Base-by-base conservation (phyloP, 2,329 filamentous ascomycete genomes). In the Xylaria digitata region DNA sequence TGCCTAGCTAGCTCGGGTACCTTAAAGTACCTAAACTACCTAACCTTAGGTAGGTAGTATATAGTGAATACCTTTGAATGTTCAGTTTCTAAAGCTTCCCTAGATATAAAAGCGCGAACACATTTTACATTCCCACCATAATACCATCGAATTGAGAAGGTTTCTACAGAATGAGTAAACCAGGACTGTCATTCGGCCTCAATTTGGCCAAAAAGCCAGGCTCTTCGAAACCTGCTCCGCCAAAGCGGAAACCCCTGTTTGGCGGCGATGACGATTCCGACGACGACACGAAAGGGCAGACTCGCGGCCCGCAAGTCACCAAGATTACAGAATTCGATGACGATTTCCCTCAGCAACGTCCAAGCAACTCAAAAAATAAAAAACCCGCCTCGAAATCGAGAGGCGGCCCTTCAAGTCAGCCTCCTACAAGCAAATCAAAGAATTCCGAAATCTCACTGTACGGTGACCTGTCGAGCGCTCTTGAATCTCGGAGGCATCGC, bases 381-480 rank as follows among this genome's bases (percentile, higher is more conserved):
- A 82, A 80, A 61, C 71, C 71, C 40, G 56, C 73, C 65, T 55
- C 70, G 21, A 76, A 76, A 66, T 67, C 69, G 56, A 75, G 77
- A 75, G 77, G 70, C 65, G 70, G 66, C 13, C 68, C 73, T 7
- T 79, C 79, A 1, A 72, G 76, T 1, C 78, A 80, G 71, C 78
- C 82, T 52, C 80, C 85, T 63, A 79, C 81, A 73, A 75, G 82
- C 54, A 84, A 83, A 63, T 72, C 78, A 32, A 86, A 84, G 66
- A 76, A 78, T 61, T 72, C 77, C 9, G 75, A 79, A 13, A 82
- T 79, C 61, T 80, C 80, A 56, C 81, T 84, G 75, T 90, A 88
- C 72, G 86, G 86, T 42, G 90, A 94, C 74, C 84, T 93, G 1
- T 92, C 91, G 2, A 87, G 87, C 73, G 81, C 87, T 1, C 82